Conservation (phyloP, 2,329 filamentous ascomycete genomes). For the Tothia fuscella region DNA sequence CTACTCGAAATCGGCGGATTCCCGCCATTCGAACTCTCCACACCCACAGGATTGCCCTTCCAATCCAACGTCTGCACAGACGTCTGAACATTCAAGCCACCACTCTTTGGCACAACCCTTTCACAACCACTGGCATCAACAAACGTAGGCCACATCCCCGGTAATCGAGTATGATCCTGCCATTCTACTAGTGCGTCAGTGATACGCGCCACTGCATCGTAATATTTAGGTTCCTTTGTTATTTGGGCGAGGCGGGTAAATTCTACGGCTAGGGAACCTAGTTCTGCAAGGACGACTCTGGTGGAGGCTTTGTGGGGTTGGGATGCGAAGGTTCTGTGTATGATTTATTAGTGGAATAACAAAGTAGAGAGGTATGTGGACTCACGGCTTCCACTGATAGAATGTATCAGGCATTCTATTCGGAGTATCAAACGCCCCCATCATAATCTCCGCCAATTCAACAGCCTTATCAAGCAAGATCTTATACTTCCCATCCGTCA, state of each 20-base stretch:
- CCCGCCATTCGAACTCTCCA: not conserved
- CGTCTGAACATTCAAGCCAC: not conserved
- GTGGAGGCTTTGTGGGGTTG: constrained; percentile 12
- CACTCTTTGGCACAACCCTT: not conserved
- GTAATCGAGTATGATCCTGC: constrained; percentile 44
- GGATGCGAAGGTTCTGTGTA: constrained; percentile 12
- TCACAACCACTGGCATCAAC: constrained; percentile 34
- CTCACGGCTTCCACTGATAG: constrained; percentile 46
- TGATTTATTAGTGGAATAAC: constrained; percentile 14
- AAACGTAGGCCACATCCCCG: constrained; percentile 50
- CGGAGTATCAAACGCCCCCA: constrained; percentile 55
- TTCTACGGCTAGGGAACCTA: constrained; percentile 49
- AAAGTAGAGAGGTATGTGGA: no score
- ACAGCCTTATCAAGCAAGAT: constrained; percentile 49
- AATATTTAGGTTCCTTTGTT: constrained; percentile 47
- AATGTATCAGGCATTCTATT: constrained; percentile 52
- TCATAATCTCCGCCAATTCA: constrained; percentile 52
- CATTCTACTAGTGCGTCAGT: constrained; percentile 41
- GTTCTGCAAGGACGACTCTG: constrained; percentile 32
- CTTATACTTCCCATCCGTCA: constrained; percentile 43
- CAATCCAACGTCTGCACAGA: constrained; percentile 3
- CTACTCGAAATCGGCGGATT: not conserved
- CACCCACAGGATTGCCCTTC: constrained; percentile 5
- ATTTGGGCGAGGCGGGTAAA: constrained; percentile 54
- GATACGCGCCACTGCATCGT: constrained; percentile 49